phyloP scores from a whole-genome alignment of 768 basidiomycete genomes.

The Podaxis mareebaensis region DNA sequence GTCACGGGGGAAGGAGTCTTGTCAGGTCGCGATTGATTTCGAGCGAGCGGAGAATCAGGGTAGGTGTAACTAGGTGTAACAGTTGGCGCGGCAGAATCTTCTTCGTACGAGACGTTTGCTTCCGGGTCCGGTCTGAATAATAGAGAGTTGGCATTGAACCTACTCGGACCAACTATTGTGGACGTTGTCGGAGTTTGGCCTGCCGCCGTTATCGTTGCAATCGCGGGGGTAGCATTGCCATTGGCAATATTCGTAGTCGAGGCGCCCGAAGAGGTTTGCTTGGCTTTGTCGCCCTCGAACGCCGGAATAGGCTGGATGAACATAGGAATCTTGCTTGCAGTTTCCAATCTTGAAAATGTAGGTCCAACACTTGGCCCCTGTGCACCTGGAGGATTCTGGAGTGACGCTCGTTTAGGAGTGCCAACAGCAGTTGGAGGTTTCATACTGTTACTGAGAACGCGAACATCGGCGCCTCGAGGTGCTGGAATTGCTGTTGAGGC shows the following conservation, averaged over 20 bases:
- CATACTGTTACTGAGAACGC: slow-evolving; percentile 19
- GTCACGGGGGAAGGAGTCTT: too few species aligned
- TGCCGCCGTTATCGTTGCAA: slow-evolving; percentile 23
- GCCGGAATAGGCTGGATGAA: slow-evolving; percentile 89
- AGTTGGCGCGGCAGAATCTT: too few species aligned
- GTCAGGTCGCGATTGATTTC: too few species aligned
- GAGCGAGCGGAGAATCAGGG: too few species aligned
- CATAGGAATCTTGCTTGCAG: slow-evolving; percentile 63
- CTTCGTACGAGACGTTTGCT: too few species aligned
- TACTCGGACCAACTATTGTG: too few species aligned
- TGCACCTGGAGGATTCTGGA: not conserved
- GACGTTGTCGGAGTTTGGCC: slow-evolving; percentile 6
- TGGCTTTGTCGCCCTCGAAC: slow-evolving; percentile 67
- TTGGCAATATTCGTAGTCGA: slow-evolving; percentile 19
- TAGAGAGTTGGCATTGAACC: too few species aligned
- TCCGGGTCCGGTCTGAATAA: too few species aligned
- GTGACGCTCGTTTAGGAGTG: slow-evolving; percentile 20
- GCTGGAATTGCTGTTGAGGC: slow-evolving; percentile 51
- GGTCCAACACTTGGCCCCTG: slow-evolving; percentile 28
- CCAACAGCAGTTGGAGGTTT: slow-evolving; percentile 33
- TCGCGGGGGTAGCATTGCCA: slow-evolving; percentile 22
- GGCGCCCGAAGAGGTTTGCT: slow-evolving; percentile 18
- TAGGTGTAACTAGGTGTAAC: too few species aligned
- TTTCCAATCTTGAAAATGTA: slow-evolving; percentile 20
- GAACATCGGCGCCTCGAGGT: slow-evolving; percentile 41